These are phyloP conservation scores for Fonsecaea pedrosoi DNA, from an alignment of 2,329 filamentous ascomycete species.

Conservation along the genomic window DNA sequence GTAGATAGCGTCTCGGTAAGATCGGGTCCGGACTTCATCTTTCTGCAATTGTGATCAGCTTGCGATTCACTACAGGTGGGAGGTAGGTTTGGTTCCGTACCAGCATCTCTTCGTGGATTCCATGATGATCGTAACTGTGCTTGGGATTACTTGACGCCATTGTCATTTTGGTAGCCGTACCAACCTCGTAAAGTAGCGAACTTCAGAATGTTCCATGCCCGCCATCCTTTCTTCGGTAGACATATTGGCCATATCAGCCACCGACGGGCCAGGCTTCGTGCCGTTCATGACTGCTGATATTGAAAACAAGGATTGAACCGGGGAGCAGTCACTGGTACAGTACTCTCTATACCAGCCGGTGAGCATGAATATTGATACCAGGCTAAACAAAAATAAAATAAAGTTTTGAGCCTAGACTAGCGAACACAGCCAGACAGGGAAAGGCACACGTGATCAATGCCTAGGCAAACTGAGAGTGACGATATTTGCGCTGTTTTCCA, in stretches of 20 bases:
- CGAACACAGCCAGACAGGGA: background rate
- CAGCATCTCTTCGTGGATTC: conserved; percentile 58
- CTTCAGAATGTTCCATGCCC: conserved; percentile 87
- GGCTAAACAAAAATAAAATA: conserved; percentile 14
- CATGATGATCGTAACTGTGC: conserved; percentile 94
- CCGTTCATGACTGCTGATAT: conserved; percentile 31
- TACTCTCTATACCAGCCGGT: background rate
- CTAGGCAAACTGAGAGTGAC: background rate
- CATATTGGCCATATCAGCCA: conserved; percentile 40
- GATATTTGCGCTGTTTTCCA: background rate
- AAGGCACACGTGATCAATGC: background rate
- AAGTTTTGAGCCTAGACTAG: background rate
- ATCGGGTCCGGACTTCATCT: conserved; percentile 94
- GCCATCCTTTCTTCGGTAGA: conserved; percentile 57
- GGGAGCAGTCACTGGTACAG: background rate
- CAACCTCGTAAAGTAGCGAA: conserved; percentile 99
- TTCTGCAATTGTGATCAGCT: conserved; percentile 43
- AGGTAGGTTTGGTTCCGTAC: conserved; percentile 30
- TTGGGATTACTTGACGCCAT: conserved; percentile 33
- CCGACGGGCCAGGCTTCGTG: conserved; percentile 30
- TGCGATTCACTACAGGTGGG: background rate
- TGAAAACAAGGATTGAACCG: background rate
- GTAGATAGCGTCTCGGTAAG: conserved; percentile 96
- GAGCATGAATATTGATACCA: background rate
- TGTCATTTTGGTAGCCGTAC: conserved; percentile 31